Evolutionary conservation across 768 basidiomycete genomes (phyloP).

Genomic region (Serendipita vermifera): DNA sequence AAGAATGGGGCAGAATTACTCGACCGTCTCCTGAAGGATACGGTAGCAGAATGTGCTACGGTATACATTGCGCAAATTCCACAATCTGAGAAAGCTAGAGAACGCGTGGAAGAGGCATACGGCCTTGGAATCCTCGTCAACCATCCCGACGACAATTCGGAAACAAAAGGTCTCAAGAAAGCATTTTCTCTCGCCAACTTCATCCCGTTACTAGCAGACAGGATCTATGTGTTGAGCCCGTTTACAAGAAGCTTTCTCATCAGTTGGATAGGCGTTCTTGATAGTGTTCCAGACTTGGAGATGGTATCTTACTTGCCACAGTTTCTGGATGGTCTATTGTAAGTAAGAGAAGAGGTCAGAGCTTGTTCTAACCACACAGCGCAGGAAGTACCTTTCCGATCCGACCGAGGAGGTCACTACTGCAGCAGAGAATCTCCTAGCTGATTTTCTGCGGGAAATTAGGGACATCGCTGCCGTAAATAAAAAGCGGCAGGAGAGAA

Average conservation of each 20-base stretch:
- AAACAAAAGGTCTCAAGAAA: constrained; percentile 36
- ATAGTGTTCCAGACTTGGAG: constrained; percentile 93
- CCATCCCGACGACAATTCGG: constrained; percentile 40
- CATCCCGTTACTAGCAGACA: constrained; percentile 82
- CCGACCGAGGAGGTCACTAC: constrained; percentile 86
- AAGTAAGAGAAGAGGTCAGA: constrained; percentile 24
- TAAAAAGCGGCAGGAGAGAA: constrained; percentile 45
- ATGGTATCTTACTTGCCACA: constrained; percentile 89
- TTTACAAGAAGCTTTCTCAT: constrained; percentile 95
- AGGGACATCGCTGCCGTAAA: constrained; percentile 69
- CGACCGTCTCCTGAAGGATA: constrained; percentile 94
- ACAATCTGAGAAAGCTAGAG: constrained; percentile 56
- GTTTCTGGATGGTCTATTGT: constrained; percentile 89
- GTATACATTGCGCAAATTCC: constrained; percentile 83
- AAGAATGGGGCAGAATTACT: constrained; percentile 97
- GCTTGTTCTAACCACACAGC: not conserved
- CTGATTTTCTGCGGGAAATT: constrained; percentile 84
- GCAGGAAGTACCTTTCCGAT: constrained; percentile 88
- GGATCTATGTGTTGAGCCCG: constrained; percentile 90
- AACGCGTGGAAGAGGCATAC: constrained; percentile 32
- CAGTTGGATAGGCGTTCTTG: constrained; percentile 89
- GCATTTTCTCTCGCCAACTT: constrained; percentile 93
- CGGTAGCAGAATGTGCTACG: constrained; percentile 91
- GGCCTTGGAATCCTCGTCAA: constrained; percentile 45
- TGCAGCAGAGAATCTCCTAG: constrained; percentile 78